Base-by-base conservation (phyloP, 78 protist species). In the Dictyostelium citrinum region DNA sequence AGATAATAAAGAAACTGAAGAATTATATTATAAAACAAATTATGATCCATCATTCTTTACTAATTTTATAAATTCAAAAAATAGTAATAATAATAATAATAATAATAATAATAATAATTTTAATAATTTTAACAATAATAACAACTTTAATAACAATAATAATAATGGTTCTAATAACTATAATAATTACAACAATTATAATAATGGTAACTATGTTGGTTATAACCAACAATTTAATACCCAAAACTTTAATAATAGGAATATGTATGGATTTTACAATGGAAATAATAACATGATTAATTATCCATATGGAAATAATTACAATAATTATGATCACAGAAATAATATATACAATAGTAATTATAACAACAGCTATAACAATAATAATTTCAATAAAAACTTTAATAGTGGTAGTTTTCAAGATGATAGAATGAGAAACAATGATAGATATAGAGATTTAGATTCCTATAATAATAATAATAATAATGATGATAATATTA, bases 381-480 rank as follows among this genome's bases (percentile, higher is more conserved):
- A 74, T 74, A 39, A 70, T 16, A 33, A 33, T 31, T 12, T 0
- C 7, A 8, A n/a, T 27, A 45, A 41, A 16, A 39, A 49, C 41
- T 45, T 33, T 14, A 31, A 78, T 20, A 0, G 43, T 39, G 64
- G 64, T 55, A 9, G 58, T 12, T 49, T 24, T 6, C 12, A 77
- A 1, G 35, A 22, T 45, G 55, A 77, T n/a, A 77, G 64, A 45
- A n/a, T 16, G 17, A 45, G 41, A 45, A 77, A 45, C 22, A 64
- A 64, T 24, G 72, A 64, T 64, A 64, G 72, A 64, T 64, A 64
- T 64, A 64, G 72, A 64, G 72, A 64, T 64, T 64, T 64, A n/a
- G 29, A 64, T 6, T 0, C 11, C 22, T 7, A 58, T 58, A n/a
- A n/a, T 58, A 58, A 20, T 51, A 51, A 51, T 60, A 22, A 60